Evolutionary conservation across 1,284 basidiomycete species (phyloP), one percentile per base, ranked within the genome.

Genomic region (Anthracocystis panici-leucophaei): DNA sequence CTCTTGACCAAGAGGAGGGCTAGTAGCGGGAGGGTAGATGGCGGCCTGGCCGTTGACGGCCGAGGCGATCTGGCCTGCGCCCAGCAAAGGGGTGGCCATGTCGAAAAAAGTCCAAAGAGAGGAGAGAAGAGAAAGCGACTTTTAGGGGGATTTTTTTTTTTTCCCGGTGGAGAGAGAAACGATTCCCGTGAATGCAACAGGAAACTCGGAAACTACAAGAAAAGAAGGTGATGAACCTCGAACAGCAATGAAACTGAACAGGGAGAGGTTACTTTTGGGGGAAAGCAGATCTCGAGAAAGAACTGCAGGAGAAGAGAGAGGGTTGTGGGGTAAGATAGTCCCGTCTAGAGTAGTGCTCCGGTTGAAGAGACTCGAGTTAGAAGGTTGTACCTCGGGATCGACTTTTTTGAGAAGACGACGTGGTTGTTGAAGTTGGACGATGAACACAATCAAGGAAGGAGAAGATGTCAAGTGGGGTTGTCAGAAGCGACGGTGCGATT

Each of bases 81-180:
- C 59, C 68, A 72, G 55, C 69, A 75, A 71, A 79, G 69, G 65
- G 78, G 76, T 61, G 78, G 65, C 58, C 71, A 74, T 74, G 44
- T 31, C 68, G 65, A 27, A 27, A 27, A 53, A 48, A 7, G 53
- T 60, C 57, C 57, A 57, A 29, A 38, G 20, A 50, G 16, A 31
- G 44, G 55, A 21, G 31, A 27, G 33, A 46, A 44, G 41, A 41
- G n/a, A 54, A 41, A 21, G 29, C 23, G 21, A 54, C n/a, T 31
- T 35, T 29, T 18, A 50, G 35, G 40, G 18, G n/a, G n/a, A n/a
- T n/a, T n/a, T n/a, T n/a, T n/a, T 33, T 33, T 38, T 38, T 38
- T 3, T 16, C 27, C n/a, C n/a, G n/a, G 11, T 8, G 14, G 35
- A 38, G 16, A 21, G 35, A 2, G 40, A 44, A 33, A 44, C 44